phyloP scores from a whole-genome alignment of 73 alveolate genomes.

The Paraurostyla sp. region DNA sequence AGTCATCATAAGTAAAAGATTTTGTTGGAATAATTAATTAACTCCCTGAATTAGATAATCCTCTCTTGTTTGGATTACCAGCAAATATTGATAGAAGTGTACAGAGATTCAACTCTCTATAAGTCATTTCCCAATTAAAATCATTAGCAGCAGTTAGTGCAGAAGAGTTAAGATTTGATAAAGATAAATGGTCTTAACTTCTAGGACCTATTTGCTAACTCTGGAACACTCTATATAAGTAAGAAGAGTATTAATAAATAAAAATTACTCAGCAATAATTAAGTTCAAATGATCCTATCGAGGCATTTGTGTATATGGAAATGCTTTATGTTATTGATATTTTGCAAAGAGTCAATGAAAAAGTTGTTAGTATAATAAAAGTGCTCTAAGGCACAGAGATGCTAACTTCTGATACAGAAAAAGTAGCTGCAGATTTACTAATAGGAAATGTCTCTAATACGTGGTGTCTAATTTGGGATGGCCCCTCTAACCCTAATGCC shows the following conservation, averaged over 20 bases:
- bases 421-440: conserved; percentile 89
- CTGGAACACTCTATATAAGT: conserved; percentile 92
- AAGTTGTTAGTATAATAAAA: conserved; percentile 85
- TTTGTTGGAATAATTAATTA: conserved; percentile 88
- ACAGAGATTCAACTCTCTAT: conserved; percentile 95
- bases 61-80: conserved; percentile 99
- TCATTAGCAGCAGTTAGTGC: conserved; percentile 93
- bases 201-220: conserved; percentile 92
- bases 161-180: conserved; percentile 96
- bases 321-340: conserved; percentile 86
- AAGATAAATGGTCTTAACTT: conserved; percentile 94
- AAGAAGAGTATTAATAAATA: conserved; percentile 78
- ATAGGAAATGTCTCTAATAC: conserved; percentile 92
- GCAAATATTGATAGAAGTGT: conserved; percentile 98
- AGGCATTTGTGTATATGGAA: conserved; percentile 94
- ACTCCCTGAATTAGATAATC: conserved; percentile 98
- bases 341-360: conserved; percentile 83
- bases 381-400: conserved; percentile 94
- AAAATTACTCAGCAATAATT: conserved; percentile 77
- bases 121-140: conserved; percentile 91
- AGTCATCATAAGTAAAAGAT: conserved; percentile 85
- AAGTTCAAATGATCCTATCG: conserved; percentile 94
- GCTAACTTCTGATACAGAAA: conserved; percentile 93
- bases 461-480: conserved; percentile 99
- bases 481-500: conserved; percentile 94